Base-by-base conservation (phyloP, 352 stramenopile genomes). In the Globisporangium emineosum region DNA sequence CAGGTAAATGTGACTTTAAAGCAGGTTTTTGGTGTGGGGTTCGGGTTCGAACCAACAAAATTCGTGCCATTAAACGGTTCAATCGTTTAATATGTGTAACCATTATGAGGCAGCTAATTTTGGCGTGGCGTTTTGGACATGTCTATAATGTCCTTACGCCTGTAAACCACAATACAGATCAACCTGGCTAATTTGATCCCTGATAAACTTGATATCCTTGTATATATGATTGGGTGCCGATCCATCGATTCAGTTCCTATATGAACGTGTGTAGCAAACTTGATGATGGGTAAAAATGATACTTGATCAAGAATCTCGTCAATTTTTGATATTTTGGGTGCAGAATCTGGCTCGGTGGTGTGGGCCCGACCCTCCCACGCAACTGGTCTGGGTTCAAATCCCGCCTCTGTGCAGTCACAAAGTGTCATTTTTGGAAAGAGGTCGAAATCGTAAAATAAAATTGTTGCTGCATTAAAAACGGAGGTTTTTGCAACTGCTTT, bases 381-480 rank as follows among this genome's bases (percentile, higher is more conserved):
- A 59, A 29, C 53, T 27, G 35, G 13, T 59, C 21, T 59, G 53
- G 29, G 35, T 59, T 59, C 29, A 33, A 54, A 54, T 54, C 47
- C 23, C 47, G 47, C 12, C 47, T 54, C 33, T 13, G 47, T 54
- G 47, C 47, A 54, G 47, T 54, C 53, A 47, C 53, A 59, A 59
- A 47, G 53, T 59, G 2, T 59, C 29, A 29, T 43, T 59, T 47
- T 47, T 59, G 30, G 30, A 47, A 59, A 59, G 9, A 30, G 29
- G n/a, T 33, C 47, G 47, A 54, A 35, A n/a, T n/a, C n/a, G 21
- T 1, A 10, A 33, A 30, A 54, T 33, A 33, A 19, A 32, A 33
- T 33, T 54, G 23, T 33, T 21, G 47, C 47, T 54, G 47, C 23
- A 23, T 54, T 54, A 7, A 54, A 29, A 30, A 54, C 47, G 23